Conservation (phyloP, 225 moss, liverwort and hornwort genomes). For the Rhytidiadelphus loreus region DNA sequence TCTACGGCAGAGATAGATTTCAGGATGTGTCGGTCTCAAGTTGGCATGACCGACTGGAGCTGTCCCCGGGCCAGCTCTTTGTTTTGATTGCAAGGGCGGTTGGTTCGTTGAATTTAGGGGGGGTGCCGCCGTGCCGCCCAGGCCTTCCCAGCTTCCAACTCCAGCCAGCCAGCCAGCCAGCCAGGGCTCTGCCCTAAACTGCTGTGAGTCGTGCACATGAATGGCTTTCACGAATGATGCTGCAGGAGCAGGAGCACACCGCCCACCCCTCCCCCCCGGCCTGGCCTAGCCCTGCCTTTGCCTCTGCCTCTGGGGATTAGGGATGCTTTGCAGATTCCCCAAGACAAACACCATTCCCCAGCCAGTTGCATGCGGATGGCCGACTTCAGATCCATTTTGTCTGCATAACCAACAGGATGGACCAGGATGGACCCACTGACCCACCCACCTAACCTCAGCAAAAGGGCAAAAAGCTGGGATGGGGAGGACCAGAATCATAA, state of each 20-base stretch:
- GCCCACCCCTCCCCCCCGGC: neutral
- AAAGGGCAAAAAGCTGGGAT: neutral
- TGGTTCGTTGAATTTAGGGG: neutral
- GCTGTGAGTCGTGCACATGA: neutral
- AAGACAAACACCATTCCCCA: neutral
- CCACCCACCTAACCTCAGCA: too few relatives aligned
- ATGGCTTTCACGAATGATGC: neutral
- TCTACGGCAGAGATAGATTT: neutral
- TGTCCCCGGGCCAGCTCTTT: neutral
- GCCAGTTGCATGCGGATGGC: neutral
- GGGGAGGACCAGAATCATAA: neutral
- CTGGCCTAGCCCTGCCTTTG: too few relatives aligned
- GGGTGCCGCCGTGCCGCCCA: neutral
- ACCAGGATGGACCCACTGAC: too few relatives aligned
- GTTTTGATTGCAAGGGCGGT: neutral
- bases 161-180: too few relatives aligned
- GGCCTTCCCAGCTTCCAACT: neutral
- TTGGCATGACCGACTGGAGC: neutral
- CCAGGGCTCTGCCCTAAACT: neutral
- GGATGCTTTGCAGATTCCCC: neutral
- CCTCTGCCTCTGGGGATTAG: neutral
- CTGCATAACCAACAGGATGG: neutral
- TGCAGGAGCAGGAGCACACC: neutral
- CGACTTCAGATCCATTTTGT: neutral
- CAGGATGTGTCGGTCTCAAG: neutral